Percentiles rank a stretch among this genome's conserved stretches.
phyloP scores from a whole-genome alignment of 1,139 yeast genomes.

The Yamadazyma blattariae region DNA sequence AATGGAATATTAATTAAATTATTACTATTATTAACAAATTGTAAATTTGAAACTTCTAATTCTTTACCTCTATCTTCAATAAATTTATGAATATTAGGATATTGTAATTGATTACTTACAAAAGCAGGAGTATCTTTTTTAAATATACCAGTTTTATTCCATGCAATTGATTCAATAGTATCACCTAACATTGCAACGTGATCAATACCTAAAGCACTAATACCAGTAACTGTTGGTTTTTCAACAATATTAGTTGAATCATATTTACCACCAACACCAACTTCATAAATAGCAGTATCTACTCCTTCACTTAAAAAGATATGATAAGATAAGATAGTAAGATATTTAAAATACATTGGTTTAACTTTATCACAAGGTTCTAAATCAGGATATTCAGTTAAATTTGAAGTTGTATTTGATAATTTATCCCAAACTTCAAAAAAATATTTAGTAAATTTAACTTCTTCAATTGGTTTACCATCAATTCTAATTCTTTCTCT shows the following conservation, averaged over 20 bases:
- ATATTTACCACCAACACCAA: slow-evolving; percentile 96
- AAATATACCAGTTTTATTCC: slow-evolving; percentile 96
- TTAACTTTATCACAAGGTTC: slow-evolving; percentile 59
- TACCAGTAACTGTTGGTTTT: slow-evolving; percentile 82
- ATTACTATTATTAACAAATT: slow-evolving; percentile 42
- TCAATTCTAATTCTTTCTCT: slow-evolving; percentile 88
- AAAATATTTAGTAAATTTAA: slow-evolving; percentile 79
- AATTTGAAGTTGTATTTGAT: slow-evolving; percentile 55
- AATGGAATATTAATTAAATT: slow-evolving; percentile 36
- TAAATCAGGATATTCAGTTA: slow-evolving; percentile 66
- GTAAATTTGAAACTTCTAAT: slow-evolving; percentile 46
- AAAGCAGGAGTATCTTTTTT: slow-evolving; percentile 67
- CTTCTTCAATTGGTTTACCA: slow-evolving; percentile 81
- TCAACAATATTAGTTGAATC: slow-evolving; percentile 90
- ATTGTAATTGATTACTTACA: slow-evolving; percentile 55
- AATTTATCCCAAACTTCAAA: slow-evolving; percentile 91
- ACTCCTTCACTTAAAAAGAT: slow-evolving; percentile 85
- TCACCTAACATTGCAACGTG: slow-evolving; percentile 87
- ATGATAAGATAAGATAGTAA: slow-evolving; percentile 88
- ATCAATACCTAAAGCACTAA: slow-evolving; percentile 86
- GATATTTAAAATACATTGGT: slow-evolving; percentile 90
- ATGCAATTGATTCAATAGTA: slow-evolving; percentile 86
- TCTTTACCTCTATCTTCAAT: slow-evolving; percentile 66
- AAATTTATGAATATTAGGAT: slow-evolving; percentile 50
- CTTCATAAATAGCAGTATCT: slow-evolving; percentile 92